Base-by-base conservation (phyloP, 345 rosid genomes). In the Citrus unshiu region DNA sequence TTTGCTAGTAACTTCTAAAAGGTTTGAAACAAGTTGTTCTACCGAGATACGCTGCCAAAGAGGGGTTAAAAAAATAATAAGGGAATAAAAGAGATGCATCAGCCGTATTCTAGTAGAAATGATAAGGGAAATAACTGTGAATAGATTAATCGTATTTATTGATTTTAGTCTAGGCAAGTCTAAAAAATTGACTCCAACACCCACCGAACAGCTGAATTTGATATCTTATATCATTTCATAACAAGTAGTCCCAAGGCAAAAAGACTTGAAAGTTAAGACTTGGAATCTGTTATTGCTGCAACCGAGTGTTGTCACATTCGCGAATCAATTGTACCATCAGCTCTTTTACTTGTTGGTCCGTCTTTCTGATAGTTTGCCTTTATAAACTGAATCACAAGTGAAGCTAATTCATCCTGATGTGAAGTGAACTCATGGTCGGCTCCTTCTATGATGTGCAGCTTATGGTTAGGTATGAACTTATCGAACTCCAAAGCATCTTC, bases 391-490 rank as follows among this genome's bases (percentile, higher is more conserved):
- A 89, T 60, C 70, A 89, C 90, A 57, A 78, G 72, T 4, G 90
- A 83, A 58, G 88, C 81, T 39, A 95, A 83, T 71, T 95, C 87
- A 39, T 82, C 78, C 79, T 92, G 97, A 84, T 92, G 97, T 56
- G 81, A 78, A 37, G 97, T 88, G 82, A 85, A 95, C 60, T 92
- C 97, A 77, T 93, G 99, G 88, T 95, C 95, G 68, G 97, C 98
- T 84, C 88, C 98, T 79, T 90, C 87, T 58, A 94, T 77, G 46
- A 91, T 80, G 75, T 82, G 83, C 68, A 95, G 73, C 82, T 81
- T 83, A 79, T 94, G 97, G 79, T 92, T 92, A 34, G 58, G 84
- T 77, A 92, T 89, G 76, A 85, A 40, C 82, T 80, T 90, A 46
- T 87, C 92, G 64, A 95, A 95, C 78, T 92, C 90, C 19, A 71